Evolutionary conservation across 352 stramenopile species (phyloP).

Genomic region (Aphanomyces astaci): DNA sequence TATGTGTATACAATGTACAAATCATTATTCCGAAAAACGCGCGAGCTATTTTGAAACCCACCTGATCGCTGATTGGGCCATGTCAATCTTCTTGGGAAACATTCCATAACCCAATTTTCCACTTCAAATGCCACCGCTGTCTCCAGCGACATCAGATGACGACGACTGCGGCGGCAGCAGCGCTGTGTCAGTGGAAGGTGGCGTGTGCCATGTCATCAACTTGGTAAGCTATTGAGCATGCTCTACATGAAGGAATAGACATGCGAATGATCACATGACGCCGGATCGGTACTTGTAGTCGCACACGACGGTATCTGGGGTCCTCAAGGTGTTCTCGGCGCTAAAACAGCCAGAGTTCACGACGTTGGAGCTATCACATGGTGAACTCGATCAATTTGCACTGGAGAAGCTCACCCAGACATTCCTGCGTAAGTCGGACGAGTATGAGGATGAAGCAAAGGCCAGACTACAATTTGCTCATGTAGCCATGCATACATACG

Average conservation of each 20-base stretch:
- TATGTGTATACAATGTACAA: no score
- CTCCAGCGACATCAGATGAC: no score
- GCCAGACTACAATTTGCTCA: not conserved
- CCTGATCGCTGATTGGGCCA: not conserved
- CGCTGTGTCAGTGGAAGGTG: not conserved
- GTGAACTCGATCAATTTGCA: slow-evolving; percentile 16
- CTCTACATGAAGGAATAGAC: not conserved
- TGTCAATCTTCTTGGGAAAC: not conserved
- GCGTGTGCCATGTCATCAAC: not conserved
- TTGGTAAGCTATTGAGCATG: not conserved
- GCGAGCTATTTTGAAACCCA: not conserved
- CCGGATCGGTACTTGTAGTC: no score
- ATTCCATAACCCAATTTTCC: not conserved
- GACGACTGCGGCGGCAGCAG: not conserved
- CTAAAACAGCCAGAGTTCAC: not conserved
- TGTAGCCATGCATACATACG: slow-evolving; percentile 7
- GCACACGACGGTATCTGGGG: not conserved
- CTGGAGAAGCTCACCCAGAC: slow-evolving; percentile 13
- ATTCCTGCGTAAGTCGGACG: not conserved
- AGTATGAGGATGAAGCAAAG: not conserved
- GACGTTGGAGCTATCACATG: slow-evolving; percentile 1
- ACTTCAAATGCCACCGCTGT: no score
- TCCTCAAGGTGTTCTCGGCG: slow-evolving; percentile 3
- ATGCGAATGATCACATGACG: no score
- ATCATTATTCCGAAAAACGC: not conserved